phyloP scores from a whole-genome alignment of 2,329 filamentous ascomycete genomes.

The Hypoxylon sp. region DNA sequence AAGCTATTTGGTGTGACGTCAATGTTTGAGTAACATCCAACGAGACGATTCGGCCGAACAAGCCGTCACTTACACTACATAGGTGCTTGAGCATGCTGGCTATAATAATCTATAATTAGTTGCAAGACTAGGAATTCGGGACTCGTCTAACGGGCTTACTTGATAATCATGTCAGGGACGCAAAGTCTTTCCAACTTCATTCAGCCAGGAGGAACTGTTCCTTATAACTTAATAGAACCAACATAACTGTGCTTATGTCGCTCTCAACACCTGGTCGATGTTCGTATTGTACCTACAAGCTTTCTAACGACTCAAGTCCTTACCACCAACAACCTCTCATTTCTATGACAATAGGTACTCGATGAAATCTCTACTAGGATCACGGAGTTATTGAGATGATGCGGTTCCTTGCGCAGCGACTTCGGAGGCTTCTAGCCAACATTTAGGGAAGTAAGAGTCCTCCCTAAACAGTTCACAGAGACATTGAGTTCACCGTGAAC shows the following conservation, averaged over 20 bases:
- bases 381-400: background rate
- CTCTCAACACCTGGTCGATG: background rate
- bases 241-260: background rate
- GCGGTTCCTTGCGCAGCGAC: background rate
- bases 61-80: background rate
- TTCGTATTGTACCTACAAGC: background rate
- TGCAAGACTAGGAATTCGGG: background rate
- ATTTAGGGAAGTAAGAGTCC: background rate
- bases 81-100: background rate
- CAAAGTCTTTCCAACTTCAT: background rate
- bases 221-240: background rate
- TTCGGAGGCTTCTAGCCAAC: background rate
- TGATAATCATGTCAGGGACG: background rate
- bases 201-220: background rate
- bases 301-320: background rate
- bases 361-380: background rate
- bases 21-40: constrained; percentile 2
- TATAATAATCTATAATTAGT: background rate
- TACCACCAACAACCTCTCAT: background rate
- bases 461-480: background rate
- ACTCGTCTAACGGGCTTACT: background rate
- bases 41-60: background rate
- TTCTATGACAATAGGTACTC: background rate
- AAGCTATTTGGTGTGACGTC: background rate
- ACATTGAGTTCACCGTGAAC: background rate